Evolutionary conservation across 2,329 filamentous ascomycete genomes (phyloP).

Genomic region (Microdochium paspali): DNA sequence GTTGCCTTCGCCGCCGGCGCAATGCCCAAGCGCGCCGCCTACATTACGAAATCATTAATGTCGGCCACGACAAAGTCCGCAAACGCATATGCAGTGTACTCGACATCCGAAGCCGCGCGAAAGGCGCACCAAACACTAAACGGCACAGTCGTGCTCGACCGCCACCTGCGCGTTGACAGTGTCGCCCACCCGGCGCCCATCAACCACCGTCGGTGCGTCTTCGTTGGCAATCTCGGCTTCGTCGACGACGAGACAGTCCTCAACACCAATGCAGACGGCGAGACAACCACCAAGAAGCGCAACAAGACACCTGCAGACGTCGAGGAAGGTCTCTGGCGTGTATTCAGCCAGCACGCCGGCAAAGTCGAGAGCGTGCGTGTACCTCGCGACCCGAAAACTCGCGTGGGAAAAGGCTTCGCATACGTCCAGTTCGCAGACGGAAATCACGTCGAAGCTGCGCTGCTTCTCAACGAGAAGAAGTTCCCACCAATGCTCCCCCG

Average conservation of each 20-base stretch:
- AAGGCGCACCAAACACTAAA: constrained; percentile 72
- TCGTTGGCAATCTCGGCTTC: constrained; percentile 93
- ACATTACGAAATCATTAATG: constrained; percentile 84
- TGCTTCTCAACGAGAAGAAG: constrained; percentile 81
- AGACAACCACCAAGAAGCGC: constrained; percentile 62
- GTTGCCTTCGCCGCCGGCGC: constrained; percentile 70
- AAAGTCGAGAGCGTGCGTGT: constrained; percentile 90
- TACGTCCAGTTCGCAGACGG: constrained; percentile 93
- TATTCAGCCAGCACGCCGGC: constrained; percentile 63
- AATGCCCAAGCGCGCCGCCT: constrained; percentile 90
- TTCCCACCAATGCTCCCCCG: constrained; percentile 92
- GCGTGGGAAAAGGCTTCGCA: constrained; percentile 93
- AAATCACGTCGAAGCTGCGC: constrained; percentile 83
- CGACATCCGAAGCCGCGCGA: constrained; percentile 63
- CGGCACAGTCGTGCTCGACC: constrained; percentile 71
- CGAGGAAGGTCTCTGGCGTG: constrained; percentile 86
- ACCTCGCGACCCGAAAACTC: constrained; percentile 77
- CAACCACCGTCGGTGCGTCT: constrained; percentile 85
- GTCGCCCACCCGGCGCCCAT: constrained; percentile 77
- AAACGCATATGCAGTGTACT: constrained; percentile 91
- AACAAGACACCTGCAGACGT: constrained; percentile 72
- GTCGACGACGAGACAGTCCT: constrained; percentile 81
- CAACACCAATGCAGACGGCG: constrained; percentile 53
- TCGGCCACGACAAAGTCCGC: constrained; percentile 84
- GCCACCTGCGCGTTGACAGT: constrained; percentile 84